Percentiles rank a stretch among this genome's conserved stretches.
phyloP scores from a whole-genome alignment of 2,329 filamentous ascomycete genomes.

The Clonostachys rosea region DNA sequence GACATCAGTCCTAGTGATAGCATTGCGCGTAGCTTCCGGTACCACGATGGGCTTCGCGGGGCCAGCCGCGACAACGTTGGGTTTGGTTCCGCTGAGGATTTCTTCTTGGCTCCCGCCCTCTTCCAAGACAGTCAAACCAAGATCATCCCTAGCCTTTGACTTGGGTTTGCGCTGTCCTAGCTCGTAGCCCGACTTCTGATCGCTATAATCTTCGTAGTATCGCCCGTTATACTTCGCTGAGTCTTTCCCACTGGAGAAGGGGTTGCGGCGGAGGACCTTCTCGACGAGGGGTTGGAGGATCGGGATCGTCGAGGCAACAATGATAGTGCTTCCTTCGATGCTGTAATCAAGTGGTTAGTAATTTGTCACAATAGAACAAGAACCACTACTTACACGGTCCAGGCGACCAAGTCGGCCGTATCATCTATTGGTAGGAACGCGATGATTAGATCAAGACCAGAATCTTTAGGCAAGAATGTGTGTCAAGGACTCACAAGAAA shows the following conservation, averaged over 20 bases:
- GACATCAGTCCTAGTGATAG: no score
- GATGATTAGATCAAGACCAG: not conserved
- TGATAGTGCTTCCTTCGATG: constrained; percentile 18
- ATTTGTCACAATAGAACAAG: not conserved
- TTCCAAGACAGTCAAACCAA: constrained; percentile 8
- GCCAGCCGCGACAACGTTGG: no score
- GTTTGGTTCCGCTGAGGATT: constrained; percentile 1
- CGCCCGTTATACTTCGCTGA: not conserved
- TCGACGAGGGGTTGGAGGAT: constrained; percentile 15
- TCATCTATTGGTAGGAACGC: constrained; percentile 4
- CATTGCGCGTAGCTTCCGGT: no score
- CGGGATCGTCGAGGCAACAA: constrained; percentile 19
- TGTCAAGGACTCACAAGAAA: constrained; percentile 10
- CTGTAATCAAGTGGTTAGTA: constrained; percentile 3
- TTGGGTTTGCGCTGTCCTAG: constrained; percentile 6
- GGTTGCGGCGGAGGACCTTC: not conserved
- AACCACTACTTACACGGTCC: constrained; percentile 27
- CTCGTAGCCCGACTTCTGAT: constrained; percentile 1
- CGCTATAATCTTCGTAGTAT: constrained; percentile 2
- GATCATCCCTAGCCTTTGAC: constrained; percentile 4
- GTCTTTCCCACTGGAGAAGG: not conserved
- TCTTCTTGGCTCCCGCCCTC: constrained; percentile 7
- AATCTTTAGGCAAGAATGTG: not conserved
- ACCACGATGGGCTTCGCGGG: no score
- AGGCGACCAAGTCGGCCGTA: constrained; percentile 30